Conservation (phyloP, 352 stramenopile genomes). For the Globisporangium yorkense region DNA sequence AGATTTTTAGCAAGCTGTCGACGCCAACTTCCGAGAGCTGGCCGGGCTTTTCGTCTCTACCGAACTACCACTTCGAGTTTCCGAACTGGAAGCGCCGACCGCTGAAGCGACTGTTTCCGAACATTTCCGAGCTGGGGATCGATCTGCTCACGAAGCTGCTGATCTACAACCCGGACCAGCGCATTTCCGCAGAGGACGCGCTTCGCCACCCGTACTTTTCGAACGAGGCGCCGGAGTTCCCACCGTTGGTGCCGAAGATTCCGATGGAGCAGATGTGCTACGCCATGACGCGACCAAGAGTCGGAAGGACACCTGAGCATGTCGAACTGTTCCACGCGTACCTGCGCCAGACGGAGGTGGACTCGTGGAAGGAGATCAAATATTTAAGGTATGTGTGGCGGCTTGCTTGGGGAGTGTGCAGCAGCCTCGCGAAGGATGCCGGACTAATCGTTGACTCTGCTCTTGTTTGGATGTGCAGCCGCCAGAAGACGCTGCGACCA, state of each 20-base stretch:
- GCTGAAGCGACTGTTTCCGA: constrained; percentile 62
- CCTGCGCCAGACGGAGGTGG: constrained; percentile 65
- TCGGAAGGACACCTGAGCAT: constrained; percentile 56
- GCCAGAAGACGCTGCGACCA: constrained; percentile 76
- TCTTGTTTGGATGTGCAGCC: constrained; percentile 24
- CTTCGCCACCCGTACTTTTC: constrained; percentile 81
- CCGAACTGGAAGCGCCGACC: constrained; percentile 70
- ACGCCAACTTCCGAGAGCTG: constrained; percentile 96
- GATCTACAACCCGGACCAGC: constrained; percentile 77
- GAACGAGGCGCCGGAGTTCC: constrained; percentile 32
- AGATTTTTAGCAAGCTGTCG: constrained; percentile 92
- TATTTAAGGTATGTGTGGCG: constrained; percentile 58
- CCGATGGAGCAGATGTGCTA: constrained; percentile 79
- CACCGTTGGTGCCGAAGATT: constrained; percentile 52
- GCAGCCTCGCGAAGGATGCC: not conserved
- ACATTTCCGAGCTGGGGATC: constrained; percentile 65
- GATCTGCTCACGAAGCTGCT: constrained; percentile 72
- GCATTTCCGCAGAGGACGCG: constrained; percentile 77
- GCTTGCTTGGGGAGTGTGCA: not conserved
- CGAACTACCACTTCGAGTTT: constrained; percentile 94
- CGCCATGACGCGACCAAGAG: constrained; percentile 37
- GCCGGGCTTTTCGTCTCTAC: constrained; percentile 95
- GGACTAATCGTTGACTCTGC: not conserved
- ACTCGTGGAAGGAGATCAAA: constrained; percentile 85
- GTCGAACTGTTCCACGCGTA: constrained; percentile 78